These are phyloP conservation scores for Metschnikowia chrysomelidarum DNA, from an alignment of 805 yeast genomes.

Conservation along the genomic window DNA sequence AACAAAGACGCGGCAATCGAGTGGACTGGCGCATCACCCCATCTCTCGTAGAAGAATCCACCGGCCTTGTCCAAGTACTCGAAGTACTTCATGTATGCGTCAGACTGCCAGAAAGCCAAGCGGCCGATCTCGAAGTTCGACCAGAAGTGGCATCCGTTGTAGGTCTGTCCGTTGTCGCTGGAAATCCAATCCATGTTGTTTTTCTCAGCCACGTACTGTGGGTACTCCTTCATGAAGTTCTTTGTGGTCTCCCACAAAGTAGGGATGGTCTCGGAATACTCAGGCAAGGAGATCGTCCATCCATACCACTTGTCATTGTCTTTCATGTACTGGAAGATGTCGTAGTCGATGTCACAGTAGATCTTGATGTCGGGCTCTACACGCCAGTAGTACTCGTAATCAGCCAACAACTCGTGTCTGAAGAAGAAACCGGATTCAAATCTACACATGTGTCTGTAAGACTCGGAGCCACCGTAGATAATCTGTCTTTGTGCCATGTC, in stretches of 20 bases:
- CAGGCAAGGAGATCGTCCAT: constrained; percentile 79
- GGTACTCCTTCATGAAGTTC: constrained; percentile 59
- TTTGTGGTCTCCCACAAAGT: constrained; percentile 79
- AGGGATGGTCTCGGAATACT: constrained; percentile 81
- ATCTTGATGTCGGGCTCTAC: constrained; percentile 85
- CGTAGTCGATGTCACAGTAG: constrained; percentile 81
- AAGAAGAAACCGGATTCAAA: constrained; percentile 88
- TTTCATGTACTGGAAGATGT: constrained; percentile 80
- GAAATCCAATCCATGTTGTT: constrained; percentile 70
- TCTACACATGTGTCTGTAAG: constrained; percentile 92
- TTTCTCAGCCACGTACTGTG: constrained; percentile 58
- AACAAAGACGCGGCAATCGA: constrained; percentile 83
- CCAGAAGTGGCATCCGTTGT: constrained; percentile 89
- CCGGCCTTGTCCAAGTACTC: constrained; percentile 75
- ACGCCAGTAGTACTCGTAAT: constrained; percentile 93
- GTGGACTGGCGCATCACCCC: constrained; percentile 96
- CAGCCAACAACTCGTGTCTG: constrained; percentile 68
- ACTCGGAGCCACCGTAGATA: constrained; percentile 71
- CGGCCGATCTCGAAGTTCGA: constrained; percentile 84
- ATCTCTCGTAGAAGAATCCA: constrained; percentile 90
- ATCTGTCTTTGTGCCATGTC: constrained; percentile 53
- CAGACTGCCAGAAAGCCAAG: constrained; percentile 69
- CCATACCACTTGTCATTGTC: constrained; percentile 79
- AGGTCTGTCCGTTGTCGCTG: constrained; percentile 63
- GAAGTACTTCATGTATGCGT: constrained; percentile 69